Conservation (phyloP, 1,139 yeast species). For the Meyerozyma smithsonii region DNA sequence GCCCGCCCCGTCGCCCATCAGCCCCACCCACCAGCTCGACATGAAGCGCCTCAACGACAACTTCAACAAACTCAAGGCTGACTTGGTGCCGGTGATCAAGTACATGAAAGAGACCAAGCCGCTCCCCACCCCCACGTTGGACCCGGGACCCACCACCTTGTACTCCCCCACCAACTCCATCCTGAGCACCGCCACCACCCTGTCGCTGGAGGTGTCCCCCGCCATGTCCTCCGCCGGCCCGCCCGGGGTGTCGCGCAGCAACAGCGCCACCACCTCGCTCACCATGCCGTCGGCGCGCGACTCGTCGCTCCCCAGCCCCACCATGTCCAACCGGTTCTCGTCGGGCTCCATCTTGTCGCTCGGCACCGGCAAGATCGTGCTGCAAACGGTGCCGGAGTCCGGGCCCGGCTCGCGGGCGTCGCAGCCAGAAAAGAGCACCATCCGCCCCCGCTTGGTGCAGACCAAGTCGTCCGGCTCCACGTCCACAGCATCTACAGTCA, state of each 20-base stretch:
- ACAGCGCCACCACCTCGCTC: constrained; percentile 10
- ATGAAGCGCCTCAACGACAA: constrained; percentile 42
- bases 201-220: constrained; percentile 1
- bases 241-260: constrained; percentile 9
- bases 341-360: constrained; percentile 35
- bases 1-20: constrained; percentile 15
- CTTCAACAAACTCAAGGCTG: constrained; percentile 46
- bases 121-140: constrained; percentile 51
- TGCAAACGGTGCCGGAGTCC: constrained; percentile 23
- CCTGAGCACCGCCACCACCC: constrained; percentile 12
- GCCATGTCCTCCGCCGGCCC: neutral
- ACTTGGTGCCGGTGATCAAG: constrained; percentile 48
- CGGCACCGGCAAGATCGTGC: constrained; percentile 41
- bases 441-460: constrained; percentile 30
- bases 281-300: constrained; percentile 1
- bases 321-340: constrained; percentile 34
- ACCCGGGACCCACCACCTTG: constrained; percentile 16
- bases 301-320: constrained; percentile 31
- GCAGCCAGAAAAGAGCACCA: neutral
- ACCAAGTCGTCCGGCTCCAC: constrained; percentile 24
- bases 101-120: constrained; percentile 53
- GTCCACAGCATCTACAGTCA: constrained; percentile 9
- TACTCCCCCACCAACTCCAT: constrained; percentile 33
- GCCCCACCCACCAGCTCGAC: constrained; percentile 25
- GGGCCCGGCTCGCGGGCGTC: constrained; percentile 4